Percentiles rank a stretch among this genome's conserved stretches.
phyloP scores from a whole-genome alignment of 306 rosid species.

The Casuarina equisetifolia region DNA sequence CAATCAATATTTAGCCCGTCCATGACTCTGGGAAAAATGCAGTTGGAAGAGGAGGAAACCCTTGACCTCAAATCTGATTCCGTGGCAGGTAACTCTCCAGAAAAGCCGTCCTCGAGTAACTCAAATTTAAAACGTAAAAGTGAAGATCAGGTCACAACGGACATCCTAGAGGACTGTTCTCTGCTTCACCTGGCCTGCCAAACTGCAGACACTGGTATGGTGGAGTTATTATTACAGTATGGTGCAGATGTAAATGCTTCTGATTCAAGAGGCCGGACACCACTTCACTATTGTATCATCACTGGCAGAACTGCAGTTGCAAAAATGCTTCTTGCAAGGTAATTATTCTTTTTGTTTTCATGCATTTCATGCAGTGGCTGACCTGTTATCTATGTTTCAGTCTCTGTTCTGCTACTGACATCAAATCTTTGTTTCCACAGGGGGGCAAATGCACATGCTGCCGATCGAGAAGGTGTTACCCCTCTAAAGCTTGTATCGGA shows the following conservation, averaged over 20 bases:
- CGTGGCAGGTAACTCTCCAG: conserved; percentile 39
- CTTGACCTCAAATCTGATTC: conserved; percentile 12
- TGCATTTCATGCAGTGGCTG: not conserved
- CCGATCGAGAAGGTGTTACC: conserved; percentile 57
- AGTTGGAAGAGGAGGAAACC: conserved; percentile 21
- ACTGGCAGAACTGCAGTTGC: conserved; percentile 46
- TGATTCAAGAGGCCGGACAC: conserved; percentile 59
- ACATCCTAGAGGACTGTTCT: conserved; percentile 45
- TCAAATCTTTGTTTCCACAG: conserved; percentile 37
- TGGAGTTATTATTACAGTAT: conserved; percentile 73
- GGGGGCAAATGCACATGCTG: conserved; percentile 52
- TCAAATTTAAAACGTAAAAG: conserved; percentile 28
- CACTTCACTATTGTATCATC: conserved; percentile 61
- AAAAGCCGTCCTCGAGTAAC: conserved; percentile 43
- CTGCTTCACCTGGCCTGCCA: conserved; percentile 78
- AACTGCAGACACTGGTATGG: conserved; percentile 66
- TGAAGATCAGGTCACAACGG: conserved; percentile 39
- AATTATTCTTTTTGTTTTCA: not conserved
- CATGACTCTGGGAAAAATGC: conserved; percentile 22
- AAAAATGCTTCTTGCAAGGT: conserved; percentile 65
- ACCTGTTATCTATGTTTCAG: not conserved
- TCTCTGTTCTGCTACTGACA: not conserved
- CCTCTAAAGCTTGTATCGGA: conserved; percentile 52
- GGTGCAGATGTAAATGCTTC: conserved; percentile 66
- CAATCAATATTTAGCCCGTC: conserved; percentile 48